These are phyloP conservation scores for Macrocybe gigantea DNA, from an alignment of 768 basidiomycete genomes.

Conservation along the genomic window DNA sequence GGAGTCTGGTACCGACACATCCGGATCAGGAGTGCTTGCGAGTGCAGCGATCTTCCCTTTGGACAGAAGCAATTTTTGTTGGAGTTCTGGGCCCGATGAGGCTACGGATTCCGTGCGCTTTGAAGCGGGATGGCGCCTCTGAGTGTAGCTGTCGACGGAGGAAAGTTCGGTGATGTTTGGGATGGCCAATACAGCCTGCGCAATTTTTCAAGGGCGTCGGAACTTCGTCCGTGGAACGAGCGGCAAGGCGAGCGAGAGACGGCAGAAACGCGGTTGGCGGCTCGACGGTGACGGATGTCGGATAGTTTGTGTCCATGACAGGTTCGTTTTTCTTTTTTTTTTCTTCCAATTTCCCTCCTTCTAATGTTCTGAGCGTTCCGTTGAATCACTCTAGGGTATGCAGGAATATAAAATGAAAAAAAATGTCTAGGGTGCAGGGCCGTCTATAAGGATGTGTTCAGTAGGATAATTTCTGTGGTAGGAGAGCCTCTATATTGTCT, in stretches of 20 bases:
- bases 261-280: constrained; percentile 44
- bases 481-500: not conserved
- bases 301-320: constrained; percentile 10
- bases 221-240: constrained; percentile 29
- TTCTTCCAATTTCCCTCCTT: not conserved
- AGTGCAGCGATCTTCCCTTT: constrained; percentile 8
- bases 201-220: constrained; percentile 36
- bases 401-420: not conserved
- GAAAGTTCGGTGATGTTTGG: constrained; percentile 18
- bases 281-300: not conserved
- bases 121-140: not conserved
- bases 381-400: constrained; percentile 2
- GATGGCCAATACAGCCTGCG: constrained; percentile 47
- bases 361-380: not conserved
- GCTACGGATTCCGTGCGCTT: not conserved
- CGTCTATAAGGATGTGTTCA: not conserved
- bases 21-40: constrained; percentile 32
- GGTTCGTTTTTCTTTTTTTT: not conserved
- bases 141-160: not conserved
- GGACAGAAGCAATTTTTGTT: not conserved
- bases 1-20: constrained; percentile 54
- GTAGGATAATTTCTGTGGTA: not conserved
- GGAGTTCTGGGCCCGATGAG: not conserved
- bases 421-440: not conserved
- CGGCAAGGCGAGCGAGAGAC: constrained; percentile 38